A percentile compares a stretch with the other conserved stretches of the same genome.
Conservation (phyloP, 2,329 filamentous ascomycete species). For the Fusarium burgessii region DNA sequence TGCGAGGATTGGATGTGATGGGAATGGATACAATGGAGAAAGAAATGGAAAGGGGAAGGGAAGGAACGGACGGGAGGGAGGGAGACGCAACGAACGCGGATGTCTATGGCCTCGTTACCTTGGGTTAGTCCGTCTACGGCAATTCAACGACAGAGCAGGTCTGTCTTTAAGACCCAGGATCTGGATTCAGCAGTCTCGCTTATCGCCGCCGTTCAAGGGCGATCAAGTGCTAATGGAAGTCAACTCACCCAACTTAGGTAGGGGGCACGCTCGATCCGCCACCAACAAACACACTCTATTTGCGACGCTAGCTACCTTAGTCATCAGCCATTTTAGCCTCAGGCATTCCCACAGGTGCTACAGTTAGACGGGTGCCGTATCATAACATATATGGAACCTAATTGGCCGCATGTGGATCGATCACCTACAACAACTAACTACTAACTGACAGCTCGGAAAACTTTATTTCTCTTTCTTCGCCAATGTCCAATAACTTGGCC, state of each 20-base stretch:
- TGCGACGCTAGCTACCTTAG: slow-evolving; percentile 8
- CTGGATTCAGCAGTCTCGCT: slow-evolving; percentile 50
- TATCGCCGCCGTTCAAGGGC: slow-evolving; percentile 47
- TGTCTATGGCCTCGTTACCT: slow-evolving; percentile 4
- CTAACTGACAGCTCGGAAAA: slow-evolving; percentile 14
- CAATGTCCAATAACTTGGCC: slow-evolving; percentile 3
- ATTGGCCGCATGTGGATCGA: slow-evolving; percentile 2
- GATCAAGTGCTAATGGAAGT: slow-evolving; percentile 16
- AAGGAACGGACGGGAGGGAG: slow-evolving; percentile 24
- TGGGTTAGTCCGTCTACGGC: not conserved
- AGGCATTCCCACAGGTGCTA: slow-evolving; percentile 11
- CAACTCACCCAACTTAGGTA: not conserved
- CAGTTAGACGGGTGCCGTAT: not conserved
- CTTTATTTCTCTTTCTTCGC: slow-evolving; percentile 16
- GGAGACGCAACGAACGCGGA: slow-evolving; percentile 23
- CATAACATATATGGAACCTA: not conserved
- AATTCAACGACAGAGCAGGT: not conserved
- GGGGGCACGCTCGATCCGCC: slow-evolving; percentile 27
- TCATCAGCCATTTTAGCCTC: slow-evolving; percentile 13
- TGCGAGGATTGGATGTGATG: not conserved
- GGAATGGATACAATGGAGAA: not conserved
- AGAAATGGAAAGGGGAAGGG: not conserved
- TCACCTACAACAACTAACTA: not conserved
- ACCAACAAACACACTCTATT: not conserved
- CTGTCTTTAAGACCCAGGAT: slow-evolving; percentile 46